phyloP scores from a whole-genome alignment of 2,329 filamentous ascomycete species.

The Penicillium brevicompactum region DNA sequence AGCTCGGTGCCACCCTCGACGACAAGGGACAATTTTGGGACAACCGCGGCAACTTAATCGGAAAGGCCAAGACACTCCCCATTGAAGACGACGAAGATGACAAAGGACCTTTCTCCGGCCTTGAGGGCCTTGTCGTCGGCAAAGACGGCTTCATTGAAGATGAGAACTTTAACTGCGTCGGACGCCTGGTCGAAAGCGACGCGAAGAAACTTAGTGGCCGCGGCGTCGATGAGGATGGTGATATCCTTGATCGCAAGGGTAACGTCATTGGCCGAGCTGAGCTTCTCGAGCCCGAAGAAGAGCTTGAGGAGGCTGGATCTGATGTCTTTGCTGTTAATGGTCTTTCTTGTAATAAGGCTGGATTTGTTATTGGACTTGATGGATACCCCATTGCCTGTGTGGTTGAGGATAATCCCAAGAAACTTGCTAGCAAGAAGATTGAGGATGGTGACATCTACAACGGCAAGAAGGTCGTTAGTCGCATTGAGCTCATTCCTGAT shows the following conservation, averaged over 20 bases:
- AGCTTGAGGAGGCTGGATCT: slow-evolving; percentile 47
- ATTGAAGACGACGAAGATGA: slow-evolving; percentile 39
- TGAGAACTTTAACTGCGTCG: slow-evolving; percentile 51
- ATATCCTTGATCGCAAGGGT: slow-evolving; percentile 63
- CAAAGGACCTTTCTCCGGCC: slow-evolving; percentile 48
- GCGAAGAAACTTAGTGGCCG: slow-evolving; percentile 61
- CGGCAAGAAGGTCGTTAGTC: slow-evolving; percentile 58
- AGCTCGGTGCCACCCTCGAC: slow-evolving; percentile 48
- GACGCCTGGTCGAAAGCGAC: slow-evolving; percentile 60
- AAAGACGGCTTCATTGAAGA: slow-evolving; percentile 53
- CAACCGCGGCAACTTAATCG: slow-evolving; percentile 64
- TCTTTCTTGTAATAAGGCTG: slow-evolving; percentile 59
- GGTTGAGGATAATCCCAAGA: slow-evolving; percentile 56
- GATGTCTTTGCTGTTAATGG: slow-evolving; percentile 59
- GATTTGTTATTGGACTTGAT: slow-evolving; percentile 56
- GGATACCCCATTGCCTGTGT: slow-evolving; percentile 59
- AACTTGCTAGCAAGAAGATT: slow-evolving; percentile 58
- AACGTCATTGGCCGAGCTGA: slow-evolving; percentile 63
- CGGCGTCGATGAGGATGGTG: slow-evolving; percentile 64
- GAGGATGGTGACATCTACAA: slow-evolving; percentile 61
- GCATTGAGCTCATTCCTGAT: slow-evolving; percentile 60
- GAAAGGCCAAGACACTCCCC: slow-evolving; percentile 55
- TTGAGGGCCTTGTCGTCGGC: slow-evolving; percentile 50
- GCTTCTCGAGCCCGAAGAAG: slow-evolving; percentile 39
- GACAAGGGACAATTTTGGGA: slow-evolving; percentile 66